Base-by-base conservation (phyloP, 2,329 filamentous ascomycete genomes). In the Trichoderma polysporum region DNA sequence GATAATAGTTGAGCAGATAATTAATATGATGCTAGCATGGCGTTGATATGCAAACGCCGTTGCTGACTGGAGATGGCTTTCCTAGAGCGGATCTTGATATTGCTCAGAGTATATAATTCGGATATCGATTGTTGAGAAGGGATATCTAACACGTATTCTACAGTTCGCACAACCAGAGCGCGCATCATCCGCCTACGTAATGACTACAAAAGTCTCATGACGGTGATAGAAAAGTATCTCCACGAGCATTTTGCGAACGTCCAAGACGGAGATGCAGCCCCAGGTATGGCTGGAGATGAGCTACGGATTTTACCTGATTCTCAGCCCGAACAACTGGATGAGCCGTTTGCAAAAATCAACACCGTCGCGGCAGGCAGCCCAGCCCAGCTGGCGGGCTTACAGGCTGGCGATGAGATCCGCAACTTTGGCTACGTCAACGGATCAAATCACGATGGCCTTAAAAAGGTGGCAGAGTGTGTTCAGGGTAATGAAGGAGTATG, bases 51-150 rank as follows among this genome's bases (percentile, higher is more conserved):
- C 90, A 90, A 73, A 97, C 95, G 8, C 85, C 88, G 67, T 86
- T 99, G 45, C 88, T 93, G 27, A 97, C 94, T 15, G 87, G 89
- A 69, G 95, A 98, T 79, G 95, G 95, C 56, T 99, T 92, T 76
- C 95, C 95, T 35, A 88, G 95, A 76, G 90, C 92, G 73, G 95
- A 99, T 79, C 90, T 99, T 70, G 95, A 99, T 77, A 91, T 99
- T 69, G 91, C 95, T 29, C 94, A 97, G 80, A 95, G 93, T 95
- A 88, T 71, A 17, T 59, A 29, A n/a, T n/a, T 41, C 10, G n/a
- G 1, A 31, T 53, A 25, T 22, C 17, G 35, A n/a, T 49, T 33
- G 19, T 54, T 29, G 10, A 15, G 5, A 35, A 19, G 49, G 25
- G 31, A 25, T 9, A 17, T 35, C 60, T 64, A 47, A 64, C 59